phyloP scores from a whole-genome alignment of 192 early-diverging fungal genomes.

The Gonapodya sp. region DNA sequence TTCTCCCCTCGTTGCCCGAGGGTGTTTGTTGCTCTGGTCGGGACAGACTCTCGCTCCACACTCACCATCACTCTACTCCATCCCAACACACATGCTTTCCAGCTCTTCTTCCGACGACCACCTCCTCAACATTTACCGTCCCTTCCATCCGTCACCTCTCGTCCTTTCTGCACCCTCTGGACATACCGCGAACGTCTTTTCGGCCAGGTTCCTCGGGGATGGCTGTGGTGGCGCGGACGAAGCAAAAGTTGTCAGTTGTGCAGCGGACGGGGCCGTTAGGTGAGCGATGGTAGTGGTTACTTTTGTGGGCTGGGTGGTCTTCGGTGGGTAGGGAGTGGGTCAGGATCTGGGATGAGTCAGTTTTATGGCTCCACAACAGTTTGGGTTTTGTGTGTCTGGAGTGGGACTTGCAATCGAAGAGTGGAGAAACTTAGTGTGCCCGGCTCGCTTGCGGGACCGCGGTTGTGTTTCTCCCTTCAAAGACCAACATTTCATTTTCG shows the following conservation, averaged over 20 bases:
- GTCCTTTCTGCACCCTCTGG: constrained; percentile 40
- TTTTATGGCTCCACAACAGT: too few relatives aligned
- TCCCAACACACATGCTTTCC: background rate
- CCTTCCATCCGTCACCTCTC: constrained; percentile 23
- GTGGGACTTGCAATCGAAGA: too few relatives aligned
- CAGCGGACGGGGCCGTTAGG: constrained; percentile 47
- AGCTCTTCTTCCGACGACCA: constrained; percentile 28
- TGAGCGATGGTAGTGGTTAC: too few relatives aligned
- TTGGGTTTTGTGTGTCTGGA: too few relatives aligned
- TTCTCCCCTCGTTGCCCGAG: too few relatives aligned
- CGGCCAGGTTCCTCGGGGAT: constrained; percentile 60
- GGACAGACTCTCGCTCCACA: background rate
- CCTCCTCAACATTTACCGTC: constrained; percentile 32
- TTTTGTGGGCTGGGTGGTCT: background rate
- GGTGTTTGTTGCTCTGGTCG: background rate
- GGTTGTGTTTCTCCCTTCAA: too few relatives aligned
- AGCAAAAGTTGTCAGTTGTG: constrained; percentile 45
- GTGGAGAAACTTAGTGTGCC: too few relatives aligned
- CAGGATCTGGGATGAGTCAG: too few relatives aligned
- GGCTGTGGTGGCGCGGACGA: constrained; percentile 47
- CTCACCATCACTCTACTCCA: background rate
- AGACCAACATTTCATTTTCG: too few relatives aligned
- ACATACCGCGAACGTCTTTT: constrained; percentile 69
- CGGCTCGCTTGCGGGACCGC: too few relatives aligned
- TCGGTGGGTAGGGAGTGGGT: too few relatives aligned